Base-by-base conservation (phyloP, 2,329 filamentous ascomycete genomes). In the Fusarium piperis region DNA sequence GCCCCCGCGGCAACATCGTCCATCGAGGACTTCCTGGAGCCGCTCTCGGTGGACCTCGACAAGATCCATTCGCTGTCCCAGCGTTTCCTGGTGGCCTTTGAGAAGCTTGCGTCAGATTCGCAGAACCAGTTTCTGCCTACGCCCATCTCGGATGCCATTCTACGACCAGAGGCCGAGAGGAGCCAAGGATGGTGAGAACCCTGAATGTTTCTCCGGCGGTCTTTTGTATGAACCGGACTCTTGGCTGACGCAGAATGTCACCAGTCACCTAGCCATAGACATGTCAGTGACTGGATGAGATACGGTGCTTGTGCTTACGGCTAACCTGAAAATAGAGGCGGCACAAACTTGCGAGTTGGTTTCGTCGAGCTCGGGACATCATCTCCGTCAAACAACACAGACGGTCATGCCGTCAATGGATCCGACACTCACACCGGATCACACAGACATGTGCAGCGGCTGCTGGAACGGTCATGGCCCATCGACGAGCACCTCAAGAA, bases 401-500 rank as follows among this genome's bases (percentile, higher is more conserved):
- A 71, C 18, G 62, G 62, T 18, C 36, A 67, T 58, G 38, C 46
- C 2, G n/a, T 53, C 23, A 75, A 67, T 26, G 64, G 64, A 39
- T 38, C 35, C 59, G 73, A 46, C 38, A 58, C 73, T 61, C 62
- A 61, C 51, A 71, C 76, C 5, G 65, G 70, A 36, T 59, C 68
- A 13, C 59, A 71, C 12, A 67, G 76, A 23, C 85, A 85, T 46
- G 83, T 92, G 33, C 84, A 84, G 36, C 85, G 90, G 52, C 87
- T 88, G 6, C 81, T 93, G 62, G 93, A 94, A 78, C 91, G 86
- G 71, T 89, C 88, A 60, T 94, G 92, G 92, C 89, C 92, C 9
- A 95, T 95, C 74, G 88, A 87, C 53, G 89, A 94, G 44, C 88
- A 91, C 61, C 81, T 94, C 69, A 94, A 94, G 77, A 89, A 88